A percentile compares a stretch with the other conserved stretches of the same genome.
Evolutionary conservation across 352 stramenopile species (phyloP).

Genomic region (Nothophytophthora sp.): DNA sequence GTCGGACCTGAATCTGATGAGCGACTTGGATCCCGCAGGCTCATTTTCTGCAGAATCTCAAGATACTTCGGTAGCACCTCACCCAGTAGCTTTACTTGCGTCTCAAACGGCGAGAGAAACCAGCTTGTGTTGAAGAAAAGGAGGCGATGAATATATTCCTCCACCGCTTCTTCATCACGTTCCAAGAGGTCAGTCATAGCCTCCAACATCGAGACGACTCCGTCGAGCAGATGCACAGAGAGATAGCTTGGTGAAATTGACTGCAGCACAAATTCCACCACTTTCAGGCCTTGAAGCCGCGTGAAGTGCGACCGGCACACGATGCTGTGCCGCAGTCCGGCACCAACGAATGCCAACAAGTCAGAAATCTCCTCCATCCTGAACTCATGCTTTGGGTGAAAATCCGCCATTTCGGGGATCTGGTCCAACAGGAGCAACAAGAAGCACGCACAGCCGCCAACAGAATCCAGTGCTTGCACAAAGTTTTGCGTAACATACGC

Average conservation of each 20-base stretch:
- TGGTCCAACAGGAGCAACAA: slow-evolving; percentile 74
- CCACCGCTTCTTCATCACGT: slow-evolving; percentile 27
- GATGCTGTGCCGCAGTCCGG: slow-evolving; percentile 55
- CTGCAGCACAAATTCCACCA: slow-evolving; percentile 77
- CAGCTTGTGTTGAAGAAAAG: slow-evolving; percentile 81
- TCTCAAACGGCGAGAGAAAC: slow-evolving; percentile 79
- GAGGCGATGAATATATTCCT: slow-evolving; percentile 62
- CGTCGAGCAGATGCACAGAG: slow-evolving; percentile 57
- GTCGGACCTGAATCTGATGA: slow-evolving; percentile 12
- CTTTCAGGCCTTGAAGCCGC: slow-evolving; percentile 64
- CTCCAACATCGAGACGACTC: slow-evolving; percentile 64
- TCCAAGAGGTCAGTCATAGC: slow-evolving; percentile 44
- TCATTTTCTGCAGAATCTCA: slow-evolving; percentile 42
- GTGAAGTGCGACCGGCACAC: slow-evolving; percentile 76
- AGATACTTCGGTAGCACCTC: slow-evolving; percentile 67
- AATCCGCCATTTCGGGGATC: slow-evolving; percentile 78
- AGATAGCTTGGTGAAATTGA: slow-evolving; percentile 74
- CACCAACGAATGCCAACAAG: slow-evolving; percentile 60
- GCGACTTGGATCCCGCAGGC: slow-evolving; percentile 11
- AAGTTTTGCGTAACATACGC: slow-evolving; percentile 64
- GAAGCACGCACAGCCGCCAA: slow-evolving; percentile 75
- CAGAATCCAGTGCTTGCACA: slow-evolving; percentile 58
- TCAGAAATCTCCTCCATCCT: slow-evolving; percentile 67
- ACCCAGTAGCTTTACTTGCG: slow-evolving; percentile 65
- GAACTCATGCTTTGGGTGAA: slow-evolving; percentile 72